A percentile compares a stretch with the other conserved stretches of the same genome.
These are phyloP conservation scores for Pythium dissimile DNA, from an alignment of 352 stramenopile genomes.

Conservation along the genomic window DNA sequence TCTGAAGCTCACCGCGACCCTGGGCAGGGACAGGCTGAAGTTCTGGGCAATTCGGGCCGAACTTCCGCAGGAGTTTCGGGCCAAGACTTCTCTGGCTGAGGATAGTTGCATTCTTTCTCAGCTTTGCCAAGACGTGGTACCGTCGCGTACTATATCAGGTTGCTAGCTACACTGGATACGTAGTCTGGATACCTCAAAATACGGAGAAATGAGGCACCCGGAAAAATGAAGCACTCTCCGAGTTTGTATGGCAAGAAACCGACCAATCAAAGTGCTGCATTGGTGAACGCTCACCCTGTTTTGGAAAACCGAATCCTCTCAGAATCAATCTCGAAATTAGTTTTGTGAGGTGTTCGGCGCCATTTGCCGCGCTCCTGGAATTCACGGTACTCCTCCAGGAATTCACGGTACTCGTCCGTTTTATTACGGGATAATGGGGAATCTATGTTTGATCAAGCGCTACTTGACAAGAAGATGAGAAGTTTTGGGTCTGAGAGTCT, in stretches of 20 bases:
- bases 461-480: background rate
- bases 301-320: background rate
- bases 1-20: too few relatives aligned
- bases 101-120: too few relatives aligned
- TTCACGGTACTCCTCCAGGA: background rate
- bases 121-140: too few relatives aligned
- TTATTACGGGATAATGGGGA: background rate
- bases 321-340: background rate
- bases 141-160: too few relatives aligned
- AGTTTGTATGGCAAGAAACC: too few relatives aligned
- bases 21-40: too few relatives aligned
- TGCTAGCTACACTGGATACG: too few relatives aligned
- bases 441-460: background rate
- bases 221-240: background rate
- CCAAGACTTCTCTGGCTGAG: too few relatives aligned
- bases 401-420: conserved; percentile 1
- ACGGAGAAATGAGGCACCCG: background rate
- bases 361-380: background rate
- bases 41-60: too few relatives aligned
- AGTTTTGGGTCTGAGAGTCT: background rate
- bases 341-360: background rate
- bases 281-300: background rate
- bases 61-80: too few relatives aligned
- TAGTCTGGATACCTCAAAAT: conserved; percentile 7
- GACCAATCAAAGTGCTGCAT: background rate